Percentiles rank a stretch among this genome's conserved stretches.
Evolutionary conservation across 2,329 filamentous ascomycete species (phyloP).

Genomic region (Hymenoscyphus salicellus): DNA sequence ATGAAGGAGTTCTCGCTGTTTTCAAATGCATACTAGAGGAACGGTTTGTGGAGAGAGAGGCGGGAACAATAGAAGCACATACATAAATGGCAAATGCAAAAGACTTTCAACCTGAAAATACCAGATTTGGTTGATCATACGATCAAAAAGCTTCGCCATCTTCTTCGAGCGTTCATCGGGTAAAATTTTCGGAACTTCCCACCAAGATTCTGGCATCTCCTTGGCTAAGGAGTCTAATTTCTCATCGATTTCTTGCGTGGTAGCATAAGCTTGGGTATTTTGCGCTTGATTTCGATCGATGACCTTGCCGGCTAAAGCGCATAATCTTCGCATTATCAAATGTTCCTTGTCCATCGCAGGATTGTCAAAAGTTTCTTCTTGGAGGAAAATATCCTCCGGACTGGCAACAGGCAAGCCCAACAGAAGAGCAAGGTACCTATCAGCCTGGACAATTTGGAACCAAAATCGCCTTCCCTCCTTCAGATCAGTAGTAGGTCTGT

Average conservation of each 20-base stretch:
- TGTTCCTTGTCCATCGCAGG: conserved; percentile 22
- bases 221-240: conserved; percentile 28
- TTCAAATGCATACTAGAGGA: background rate
- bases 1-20: background rate
- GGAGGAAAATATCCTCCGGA: conserved; percentile 17
- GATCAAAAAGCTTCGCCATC: conserved; percentile 23
- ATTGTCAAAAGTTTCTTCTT: conserved; percentile 31
- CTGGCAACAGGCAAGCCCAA: conserved; percentile 30
- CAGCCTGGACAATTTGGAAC: conserved; percentile 17
- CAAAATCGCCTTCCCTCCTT: conserved; percentile 13
- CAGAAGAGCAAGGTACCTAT: conserved; percentile 25
- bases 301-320: conserved; percentile 26
- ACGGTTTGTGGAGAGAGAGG: background rate
- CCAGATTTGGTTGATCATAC: conserved; percentile 32
- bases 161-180: conserved; percentile 15
- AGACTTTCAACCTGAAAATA: conserved; percentile 32
- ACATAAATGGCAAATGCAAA: conserved; percentile 35
- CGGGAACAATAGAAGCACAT: background rate
- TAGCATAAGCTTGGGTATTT: conserved; percentile 27
- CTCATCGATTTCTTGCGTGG: conserved; percentile 35
- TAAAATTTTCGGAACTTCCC: conserved; percentile 26
- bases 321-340: conserved; percentile 28
- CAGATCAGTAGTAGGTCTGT: conserved; percentile 9
- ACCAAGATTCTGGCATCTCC: conserved; percentile 31
- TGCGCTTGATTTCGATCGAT: conserved; percentile 32